Base-by-base conservation (phyloP, 192 early-diverging fungal genomes). In the Cladochytrium replicatum region DNA sequence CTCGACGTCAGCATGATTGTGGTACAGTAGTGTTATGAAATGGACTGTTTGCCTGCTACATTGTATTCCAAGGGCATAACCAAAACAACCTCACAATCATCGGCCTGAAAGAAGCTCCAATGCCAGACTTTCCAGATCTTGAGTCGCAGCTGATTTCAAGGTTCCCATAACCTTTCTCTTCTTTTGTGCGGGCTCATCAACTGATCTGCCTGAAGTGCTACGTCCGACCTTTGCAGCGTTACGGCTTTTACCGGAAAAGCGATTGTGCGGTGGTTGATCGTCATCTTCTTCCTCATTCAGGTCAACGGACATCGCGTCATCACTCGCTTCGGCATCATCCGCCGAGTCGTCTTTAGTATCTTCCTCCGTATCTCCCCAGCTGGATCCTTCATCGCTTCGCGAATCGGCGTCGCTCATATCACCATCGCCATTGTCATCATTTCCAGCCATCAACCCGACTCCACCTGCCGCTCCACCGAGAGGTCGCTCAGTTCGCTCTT, bases 91-190 rank as follows among this genome's bases (percentile, higher is more conserved):
- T n/a, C n/a, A n/a, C n/a, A 37, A 37, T 17, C 41, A 31, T 51
- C 3, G 25, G 30, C 5, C 34, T 45, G 6, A n/a, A n/a, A 63
- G 23, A 24, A 63, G 31, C 34, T 22, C 21, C 24, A 63, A 29
- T 7, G 61, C 61, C 3, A 63, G 27, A 30, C 58, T 43, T 38
- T 63, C 61, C 48, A 63, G 30, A 41, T 56, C 30, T 28, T 43
- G n/a, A n/a, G n/a, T n/a, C n/a, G n/a, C n/a, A n/a, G n/a, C n/a
- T n/a, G n/a, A n/a, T n/a, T n/a, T n/a, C n/a, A n/a, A n/a, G n/a
- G n/a, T n/a, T n/a, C n/a, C n/a, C n/a, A n/a, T n/a, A n/a, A n/a
- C n/a, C 46, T 0, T 9, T 48, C 42, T 26, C 23, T 48, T 48
- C 46, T 38, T 48, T 30, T 23, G 42, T 27, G 29, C 42, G 31